Base-by-base conservation (phyloP, 2,329 filamentous ascomycete species). In the Xenosphaeropsis pyriputrescens region DNA sequence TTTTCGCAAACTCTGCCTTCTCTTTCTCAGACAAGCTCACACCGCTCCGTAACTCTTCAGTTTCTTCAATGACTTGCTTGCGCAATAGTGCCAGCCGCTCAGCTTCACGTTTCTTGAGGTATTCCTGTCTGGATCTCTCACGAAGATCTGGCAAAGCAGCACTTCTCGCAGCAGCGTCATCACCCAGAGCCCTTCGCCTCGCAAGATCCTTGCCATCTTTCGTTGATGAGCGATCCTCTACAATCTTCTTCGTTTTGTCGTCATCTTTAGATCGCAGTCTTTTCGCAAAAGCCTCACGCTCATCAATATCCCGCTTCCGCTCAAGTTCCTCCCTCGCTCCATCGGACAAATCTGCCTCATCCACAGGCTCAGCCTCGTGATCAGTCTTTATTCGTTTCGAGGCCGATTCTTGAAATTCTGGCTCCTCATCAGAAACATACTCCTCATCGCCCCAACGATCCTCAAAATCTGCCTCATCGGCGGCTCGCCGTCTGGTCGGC, bases 1-100 rank as follows among this genome's bases (percentile, higher is more conserved):
- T 96, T 52, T 85, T 79, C 2, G 80, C 79, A 55, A 98, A 96
- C 45, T 94, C 85, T 39, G 77, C 80, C 54, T 80, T 85, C 57
- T 98, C 91, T 41, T 69, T 70, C 42, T 82, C 74, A 0, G 82
- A 85, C 13, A 98, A 58, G 34, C 70, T 69, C 1, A 78, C 77
- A 34, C 88, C 85, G 32, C 81, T 83, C 34, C 76, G 70, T 38
- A 93, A 58, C 55, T 95, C 88, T 16, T 79, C 75, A 1, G 78
- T 78, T 56, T 98, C 91, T 48, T 96, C 89, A 0, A 76, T 75
- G 2, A 98, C 91, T 53, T 96, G 89, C 51, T 83, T 85, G 22
- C 88, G 75, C 36, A 98, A 61, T n/a, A 98, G 62, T 0, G 84
- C 84, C 13, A 98, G 61, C 42, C 85, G 75, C 57, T 96, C 85